Conservation (phyloP, 805 yeast species). For the Spathaspora arborariae region DNA sequence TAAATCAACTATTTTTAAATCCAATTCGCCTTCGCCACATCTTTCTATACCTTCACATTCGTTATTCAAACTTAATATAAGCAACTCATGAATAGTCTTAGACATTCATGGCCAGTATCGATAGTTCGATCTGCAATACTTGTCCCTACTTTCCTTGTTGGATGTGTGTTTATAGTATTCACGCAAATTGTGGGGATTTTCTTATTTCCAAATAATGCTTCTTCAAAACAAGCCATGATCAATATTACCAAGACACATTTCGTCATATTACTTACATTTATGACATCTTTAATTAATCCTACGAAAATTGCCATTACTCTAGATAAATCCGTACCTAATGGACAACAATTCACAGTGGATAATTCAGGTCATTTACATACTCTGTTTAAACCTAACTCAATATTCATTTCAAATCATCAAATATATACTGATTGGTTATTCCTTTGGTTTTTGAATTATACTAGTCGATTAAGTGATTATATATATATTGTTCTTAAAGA, state of each 20-base stretch:
- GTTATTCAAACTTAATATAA: too few species aligned
- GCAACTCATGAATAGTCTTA: background rate
- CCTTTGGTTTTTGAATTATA: constrained; percentile 80
- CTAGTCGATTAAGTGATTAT: constrained; percentile 60
- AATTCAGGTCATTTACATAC: constrained; percentile 19
- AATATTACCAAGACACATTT: constrained; percentile 57
- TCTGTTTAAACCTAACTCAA: constrained; percentile 46
- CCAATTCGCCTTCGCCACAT: background rate
- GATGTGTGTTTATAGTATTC: constrained; percentile 38
- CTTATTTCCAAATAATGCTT: constrained; percentile 26
- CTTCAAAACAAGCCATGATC: constrained; percentile 38
- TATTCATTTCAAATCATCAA: constrained; percentile 87
- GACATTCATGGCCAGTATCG: constrained; percentile 17
- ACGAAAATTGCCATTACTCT: constrained; percentile 50
- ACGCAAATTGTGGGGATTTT: constrained; percentile 42
- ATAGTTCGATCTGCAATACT: constrained; percentile 19
- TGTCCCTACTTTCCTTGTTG: constrained; percentile 19
- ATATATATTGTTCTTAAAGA: constrained; percentile 76
- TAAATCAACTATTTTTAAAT: too few species aligned
- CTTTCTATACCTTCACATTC: too few species aligned
- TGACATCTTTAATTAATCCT: constrained; percentile 51
- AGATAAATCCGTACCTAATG: constrained; percentile 21
- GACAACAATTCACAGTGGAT: constrained; percentile 26
- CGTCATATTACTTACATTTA: constrained; percentile 48
- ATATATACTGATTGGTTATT: constrained; percentile 92